phyloP scores from a whole-genome alignment of 2,329 filamentous ascomycete species.

The Aspergillus sp. region DNA sequence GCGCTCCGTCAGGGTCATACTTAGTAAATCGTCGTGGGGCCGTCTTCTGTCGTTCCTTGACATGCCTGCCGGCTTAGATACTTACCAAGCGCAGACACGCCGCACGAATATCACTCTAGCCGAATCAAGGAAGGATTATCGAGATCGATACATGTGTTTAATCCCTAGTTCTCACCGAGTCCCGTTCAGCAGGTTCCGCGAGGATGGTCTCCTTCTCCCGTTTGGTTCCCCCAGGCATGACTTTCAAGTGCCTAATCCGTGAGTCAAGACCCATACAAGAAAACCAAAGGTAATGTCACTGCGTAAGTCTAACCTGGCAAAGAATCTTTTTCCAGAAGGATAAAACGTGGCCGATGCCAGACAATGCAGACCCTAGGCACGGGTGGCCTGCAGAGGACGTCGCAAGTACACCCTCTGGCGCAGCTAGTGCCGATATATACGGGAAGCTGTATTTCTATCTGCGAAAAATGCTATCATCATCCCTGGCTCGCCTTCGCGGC shows the following conservation, averaged over 20 bases:
- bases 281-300: neutral
- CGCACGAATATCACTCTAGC: slow-evolving; percentile 31
- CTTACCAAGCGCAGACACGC: slow-evolving; percentile 20
- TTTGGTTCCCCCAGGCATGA: slow-evolving; percentile 34
- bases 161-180: slow-evolving; percentile 27
- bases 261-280: slow-evolving; percentile 18
- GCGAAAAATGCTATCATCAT: slow-evolving; percentile 27
- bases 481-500: slow-evolving; percentile 27
- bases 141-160: slow-evolving; percentile 29
- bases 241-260: slow-evolving; percentile 45
- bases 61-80: slow-evolving; percentile 25
- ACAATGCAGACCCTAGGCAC: slow-evolving; percentile 35
- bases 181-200: slow-evolving; percentile 30
- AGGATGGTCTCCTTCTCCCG: slow-evolving; percentile 43
- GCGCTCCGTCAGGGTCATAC: slow-evolving; percentile 26
- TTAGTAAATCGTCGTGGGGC: slow-evolving; percentile 36
- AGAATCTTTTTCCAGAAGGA: slow-evolving; percentile 43
- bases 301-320: neutral
- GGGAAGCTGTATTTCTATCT: slow-evolving; percentile 42
- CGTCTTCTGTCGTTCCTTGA: slow-evolving; percentile 27
- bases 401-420: slow-evolving; percentile 5
- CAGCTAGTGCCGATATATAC: slow-evolving; percentile 38
- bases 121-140: slow-evolving; percentile 31
- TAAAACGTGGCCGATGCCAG: slow-evolving; percentile 43
- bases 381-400: slow-evolving; percentile 39